phyloP scores from a whole-genome alignment of 2,329 filamentous ascomycete genomes.

The Curvularia lunata region DNA sequence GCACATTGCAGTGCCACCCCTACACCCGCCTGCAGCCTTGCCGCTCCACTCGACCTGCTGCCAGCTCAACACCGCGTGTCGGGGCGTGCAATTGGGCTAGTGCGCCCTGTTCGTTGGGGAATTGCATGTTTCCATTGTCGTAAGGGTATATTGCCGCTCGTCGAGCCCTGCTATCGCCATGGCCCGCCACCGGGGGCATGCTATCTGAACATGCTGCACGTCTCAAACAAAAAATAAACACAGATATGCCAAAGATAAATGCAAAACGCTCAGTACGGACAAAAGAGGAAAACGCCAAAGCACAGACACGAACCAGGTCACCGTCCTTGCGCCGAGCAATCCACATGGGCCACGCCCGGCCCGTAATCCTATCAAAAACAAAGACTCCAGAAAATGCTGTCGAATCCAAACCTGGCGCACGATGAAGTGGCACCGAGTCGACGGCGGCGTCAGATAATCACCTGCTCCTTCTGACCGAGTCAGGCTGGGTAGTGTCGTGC shows the following conservation, averaged over 20 bases:
- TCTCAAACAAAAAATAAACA: not conserved
- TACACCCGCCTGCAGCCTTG: constrained; percentile 12
- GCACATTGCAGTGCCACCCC: constrained; percentile 22
- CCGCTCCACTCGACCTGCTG: constrained; percentile 11
- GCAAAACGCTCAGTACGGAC: not conserved
- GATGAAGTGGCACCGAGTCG: constrained; percentile 1
- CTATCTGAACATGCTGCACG: not conserved
- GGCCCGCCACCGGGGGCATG: not conserved
- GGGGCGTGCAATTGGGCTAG: not conserved
- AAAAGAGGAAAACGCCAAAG: not conserved
- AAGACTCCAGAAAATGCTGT: constrained; percentile 2
- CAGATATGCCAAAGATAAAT: not conserved
- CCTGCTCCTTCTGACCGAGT: not conserved
- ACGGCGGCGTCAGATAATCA: not conserved
- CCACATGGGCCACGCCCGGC: constrained; percentile 3
- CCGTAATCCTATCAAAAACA: not conserved
- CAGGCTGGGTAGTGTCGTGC: not conserved
- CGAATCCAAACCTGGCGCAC: constrained; percentile 12
- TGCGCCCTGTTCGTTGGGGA: too few species aligned
- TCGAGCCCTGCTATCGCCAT: not conserved
- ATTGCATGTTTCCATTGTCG: not conserved
- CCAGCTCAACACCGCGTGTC: constrained; percentile 15
- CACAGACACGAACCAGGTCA: not conserved
- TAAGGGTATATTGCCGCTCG: not conserved
- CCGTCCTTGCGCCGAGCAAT: constrained; percentile 3